Evolutionary conservation across 306 rosid genomes (phyloP).

Genomic region (Ceratonia siliqua): DNA sequence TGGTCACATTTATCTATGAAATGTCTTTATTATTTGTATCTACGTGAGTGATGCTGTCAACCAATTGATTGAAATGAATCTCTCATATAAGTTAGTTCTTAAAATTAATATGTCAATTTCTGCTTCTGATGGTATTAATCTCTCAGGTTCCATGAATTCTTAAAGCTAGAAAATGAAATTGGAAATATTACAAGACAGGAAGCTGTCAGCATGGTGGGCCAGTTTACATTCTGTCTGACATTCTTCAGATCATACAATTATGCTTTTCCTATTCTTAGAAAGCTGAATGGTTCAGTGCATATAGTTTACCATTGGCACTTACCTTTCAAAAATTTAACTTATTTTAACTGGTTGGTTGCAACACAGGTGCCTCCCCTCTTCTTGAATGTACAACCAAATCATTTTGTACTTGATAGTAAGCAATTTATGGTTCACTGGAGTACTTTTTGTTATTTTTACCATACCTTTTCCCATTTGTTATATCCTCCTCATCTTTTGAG

Average conservation of each 20-base stretch:
- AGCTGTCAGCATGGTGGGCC: conserved; percentile 98
- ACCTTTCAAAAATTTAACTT: conserved; percentile 23
- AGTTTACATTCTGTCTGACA: conserved; percentile 34
- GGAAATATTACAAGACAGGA: conserved; percentile 98
- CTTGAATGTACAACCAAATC: conserved; percentile 78
- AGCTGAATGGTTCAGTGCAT: neutral
- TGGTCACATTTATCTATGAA: neutral
- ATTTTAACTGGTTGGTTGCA: conserved; percentile 27
- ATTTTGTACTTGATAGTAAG: conserved; percentile 93
- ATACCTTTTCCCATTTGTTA: neutral
- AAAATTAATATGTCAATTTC: conserved; percentile 15
- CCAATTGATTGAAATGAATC: conserved; percentile 6
- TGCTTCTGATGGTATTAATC: conserved; percentile 35
- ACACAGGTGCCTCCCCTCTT: conserved; percentile 88
- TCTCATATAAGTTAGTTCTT: neutral
- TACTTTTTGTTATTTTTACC: conserved; percentile 9
- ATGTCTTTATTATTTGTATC: neutral
- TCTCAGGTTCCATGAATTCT: conserved; percentile 90
- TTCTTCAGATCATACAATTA: neutral
- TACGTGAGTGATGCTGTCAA: conserved; percentile 7
- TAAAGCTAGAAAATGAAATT: conserved; percentile 94
- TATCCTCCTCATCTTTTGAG: neutral
- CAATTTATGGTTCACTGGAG: conserved; percentile 37
- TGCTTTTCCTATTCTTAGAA: neutral
- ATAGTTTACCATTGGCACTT: conserved; percentile 18